Evolutionary conservation across 768 basidiomycete genomes (phyloP), one percentile per base, ranked within the genome.

Genomic region (Fomitopsis serialis): DNA sequence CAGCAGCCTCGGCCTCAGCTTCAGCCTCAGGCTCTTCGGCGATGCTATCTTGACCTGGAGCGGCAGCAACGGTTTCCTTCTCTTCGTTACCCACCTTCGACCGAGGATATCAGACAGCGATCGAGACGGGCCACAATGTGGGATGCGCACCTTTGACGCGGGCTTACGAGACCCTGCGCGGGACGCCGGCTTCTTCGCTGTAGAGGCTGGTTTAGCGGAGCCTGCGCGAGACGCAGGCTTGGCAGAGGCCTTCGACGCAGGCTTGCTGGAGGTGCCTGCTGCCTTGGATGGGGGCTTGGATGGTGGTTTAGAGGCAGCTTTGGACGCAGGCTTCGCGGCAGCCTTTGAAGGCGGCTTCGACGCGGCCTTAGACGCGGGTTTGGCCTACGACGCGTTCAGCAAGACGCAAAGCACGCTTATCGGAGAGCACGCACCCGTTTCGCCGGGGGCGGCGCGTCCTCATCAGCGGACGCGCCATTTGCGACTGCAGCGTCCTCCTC

Each of bases 141-240:
- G 19, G 21, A 3, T 17, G 42, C 45, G 19, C 61, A 72, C 83
- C 80, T 82, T 85, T 45, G 82, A 84, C n/a, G 69, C 72, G 53
- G 84, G 82, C 66, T 84, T 84, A 74, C 76, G 80, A 13, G 81
- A 84, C 27, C 73, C 70, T 25, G 81, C 82, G 58, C 79, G 71
- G 47, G 82, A 83, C 19, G 78, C 70, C 8, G 83, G 81, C 64
- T 83, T 83, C 48, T 68, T 77, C 17, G 72, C 69, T 6, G 67
- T 68, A 49, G 72, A 74, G 34, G 73, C 61, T 6, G 75, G 75
- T 55, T 73, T 77, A 0, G 63, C 54, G 34, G 60, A 57, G 15
- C 54, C 54, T 2, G 61, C 71, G 60, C 69, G 72, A 37, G 74
- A 75, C 6, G 72, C 65, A 15, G 79, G 77, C 58, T 78, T 78